Percentiles rank a stretch among this genome's conserved stretches.
phyloP scores from a whole-genome alignment of 345 rosid genomes.

The Citrus trifoliata region DNA sequence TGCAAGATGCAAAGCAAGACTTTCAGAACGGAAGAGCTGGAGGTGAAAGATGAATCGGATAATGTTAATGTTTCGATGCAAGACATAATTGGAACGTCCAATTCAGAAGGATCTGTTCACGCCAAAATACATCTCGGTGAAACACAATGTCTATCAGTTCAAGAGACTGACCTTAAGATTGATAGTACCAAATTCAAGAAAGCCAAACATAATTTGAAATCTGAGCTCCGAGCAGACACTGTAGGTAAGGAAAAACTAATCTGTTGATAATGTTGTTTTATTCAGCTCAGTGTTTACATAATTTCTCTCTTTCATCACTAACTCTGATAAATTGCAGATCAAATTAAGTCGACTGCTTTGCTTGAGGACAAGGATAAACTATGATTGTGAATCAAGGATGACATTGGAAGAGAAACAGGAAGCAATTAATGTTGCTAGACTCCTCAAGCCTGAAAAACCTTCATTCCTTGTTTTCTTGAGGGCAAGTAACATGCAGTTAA shows the following conservation, averaged over 20 bases:
- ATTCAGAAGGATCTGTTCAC: background rate
- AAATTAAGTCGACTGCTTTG: background rate
- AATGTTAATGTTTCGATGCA: background rate
- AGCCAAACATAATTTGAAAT: background rate
- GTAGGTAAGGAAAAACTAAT: constrained; percentile 13
- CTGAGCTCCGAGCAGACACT: background rate
- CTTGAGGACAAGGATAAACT: background rate
- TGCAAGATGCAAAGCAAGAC: constrained; percentile 7
- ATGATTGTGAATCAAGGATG: constrained; percentile 6
- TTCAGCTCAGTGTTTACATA: background rate
- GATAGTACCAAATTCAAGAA: background rate
- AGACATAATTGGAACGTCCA: background rate
- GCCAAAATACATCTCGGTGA: background rate
- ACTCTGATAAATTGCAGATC: background rate
- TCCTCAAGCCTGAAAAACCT: constrained; percentile 32
- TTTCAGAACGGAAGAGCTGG: constrained; percentile 8
- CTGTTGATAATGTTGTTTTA: background rate
- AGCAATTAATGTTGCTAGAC: constrained; percentile 30
- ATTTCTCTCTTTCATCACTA: background rate
- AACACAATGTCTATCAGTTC: background rate
- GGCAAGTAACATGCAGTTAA: background rate
- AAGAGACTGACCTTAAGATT: background rate
- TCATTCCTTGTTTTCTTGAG: constrained; percentile 33
- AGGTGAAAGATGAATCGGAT: background rate
- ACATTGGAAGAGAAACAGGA: constrained; percentile 24